phyloP scores from a whole-genome alignment of 208 protist genomes.

The Acanthamoeba lenticulata region DNA sequence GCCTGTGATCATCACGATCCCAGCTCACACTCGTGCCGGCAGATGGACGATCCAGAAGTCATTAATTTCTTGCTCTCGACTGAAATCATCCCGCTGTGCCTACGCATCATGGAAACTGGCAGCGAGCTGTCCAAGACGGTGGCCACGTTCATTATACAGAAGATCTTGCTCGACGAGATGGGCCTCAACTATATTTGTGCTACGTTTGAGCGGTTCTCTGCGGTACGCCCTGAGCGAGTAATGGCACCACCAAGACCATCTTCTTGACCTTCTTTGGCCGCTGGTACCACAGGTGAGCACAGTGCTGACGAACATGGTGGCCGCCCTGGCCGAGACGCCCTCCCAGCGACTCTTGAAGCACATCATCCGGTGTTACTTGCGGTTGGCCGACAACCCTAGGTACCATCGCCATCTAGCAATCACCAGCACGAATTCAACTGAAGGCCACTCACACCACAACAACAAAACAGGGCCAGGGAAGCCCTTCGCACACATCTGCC shows the following conservation, averaged over 20 bases:
- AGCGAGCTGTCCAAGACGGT: constrained; percentile 97
- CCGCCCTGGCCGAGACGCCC: constrained; percentile 91
- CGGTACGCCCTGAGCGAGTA: background rate
- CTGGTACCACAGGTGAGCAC: constrained; percentile 66
- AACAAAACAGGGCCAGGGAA: constrained; percentile 84
- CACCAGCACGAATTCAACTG: background rate
- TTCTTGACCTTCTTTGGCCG: background rate
- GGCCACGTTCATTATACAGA: constrained; percentile 99
- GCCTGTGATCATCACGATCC: no score
- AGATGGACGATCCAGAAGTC: constrained; percentile 92
- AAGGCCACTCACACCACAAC: background rate
- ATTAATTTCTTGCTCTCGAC: constrained; percentile 98
- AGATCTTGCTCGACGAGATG: constrained; percentile 97
- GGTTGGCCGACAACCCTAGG: constrained; percentile 95
- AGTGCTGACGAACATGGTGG: constrained; percentile 96
- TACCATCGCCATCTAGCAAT: background rate
- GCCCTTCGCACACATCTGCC: constrained; percentile 89
- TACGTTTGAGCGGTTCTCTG: constrained; percentile 91
- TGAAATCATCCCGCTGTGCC: constrained; percentile 99
- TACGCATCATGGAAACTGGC: constrained; percentile 98
- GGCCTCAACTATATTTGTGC: constrained; percentile 98
- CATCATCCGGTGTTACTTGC: constrained; percentile 98
- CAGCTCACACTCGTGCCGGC: no score
- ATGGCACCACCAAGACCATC: background rate
- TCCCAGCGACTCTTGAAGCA: constrained; percentile 96